A percentile compares a stretch with the other conserved stretches of the same genome.
These are phyloP conservation scores for Thoreauomyces humboldtii DNA, from an alignment of 192 early-diverging fungal genomes.

Conservation along the genomic window DNA sequence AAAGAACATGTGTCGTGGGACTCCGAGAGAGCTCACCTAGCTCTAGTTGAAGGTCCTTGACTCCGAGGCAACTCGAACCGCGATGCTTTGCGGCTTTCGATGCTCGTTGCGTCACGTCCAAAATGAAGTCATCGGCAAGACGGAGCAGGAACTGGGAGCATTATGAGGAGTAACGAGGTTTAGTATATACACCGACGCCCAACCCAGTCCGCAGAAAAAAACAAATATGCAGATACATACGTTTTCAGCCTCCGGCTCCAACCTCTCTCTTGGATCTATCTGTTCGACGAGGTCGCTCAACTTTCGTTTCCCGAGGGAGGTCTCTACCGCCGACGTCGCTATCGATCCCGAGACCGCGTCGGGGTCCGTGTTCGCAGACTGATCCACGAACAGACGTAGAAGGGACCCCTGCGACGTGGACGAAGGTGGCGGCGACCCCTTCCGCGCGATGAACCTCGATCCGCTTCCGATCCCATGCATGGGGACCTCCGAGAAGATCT, in stretches of 20 bases:
- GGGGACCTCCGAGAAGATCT: constrained; percentile 7
- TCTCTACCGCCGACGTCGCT: neutral
- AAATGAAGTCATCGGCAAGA: constrained; percentile 22
- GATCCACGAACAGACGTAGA: neutral
- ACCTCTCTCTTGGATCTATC: constrained; percentile 18
- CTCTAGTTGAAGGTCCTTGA: constrained; percentile 30
- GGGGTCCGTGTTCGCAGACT: neutral
- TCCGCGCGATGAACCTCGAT: constrained; percentile 2
- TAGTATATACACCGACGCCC: neutral
- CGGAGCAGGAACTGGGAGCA: constrained; percentile 20
- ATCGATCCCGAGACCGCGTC: neutral
- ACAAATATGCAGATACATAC: neutral
- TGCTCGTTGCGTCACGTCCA: constrained; percentile 6
- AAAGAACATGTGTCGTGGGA: neutral
- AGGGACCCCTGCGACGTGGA: neutral
- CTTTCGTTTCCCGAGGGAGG: constrained; percentile 14
- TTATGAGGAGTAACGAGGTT: neutral
- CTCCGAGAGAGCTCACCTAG: constrained; percentile 5
- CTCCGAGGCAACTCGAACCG: neutral
- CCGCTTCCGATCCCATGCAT: constrained; percentile 13
- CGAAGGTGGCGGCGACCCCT: neutral
- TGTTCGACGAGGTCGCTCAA: constrained; percentile 20
- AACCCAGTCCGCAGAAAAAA: neutral
- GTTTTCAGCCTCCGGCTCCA: constrained; percentile 30
- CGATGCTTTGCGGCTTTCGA: constrained; percentile 28